phyloP scores from a whole-genome alignment of 305 asterid genomes.

The Fraxinus sp. region DNA sequence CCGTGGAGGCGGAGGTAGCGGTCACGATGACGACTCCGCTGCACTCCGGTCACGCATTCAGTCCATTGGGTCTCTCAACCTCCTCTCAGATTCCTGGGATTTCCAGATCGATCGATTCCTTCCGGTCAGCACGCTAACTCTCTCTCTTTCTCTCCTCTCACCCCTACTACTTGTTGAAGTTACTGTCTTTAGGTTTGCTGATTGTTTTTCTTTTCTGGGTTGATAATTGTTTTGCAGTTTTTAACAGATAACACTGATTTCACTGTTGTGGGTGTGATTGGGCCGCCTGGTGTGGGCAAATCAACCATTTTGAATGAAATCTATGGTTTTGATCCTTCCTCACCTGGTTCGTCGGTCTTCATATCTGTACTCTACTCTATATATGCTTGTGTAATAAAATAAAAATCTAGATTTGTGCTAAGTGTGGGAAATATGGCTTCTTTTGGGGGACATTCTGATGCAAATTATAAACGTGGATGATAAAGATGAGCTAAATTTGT shows the following conservation, averaged over 20 bases:
- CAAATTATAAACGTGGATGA: constrained; percentile 6
- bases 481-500: constrained; percentile 3
- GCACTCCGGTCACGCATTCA: constrained; percentile 75
- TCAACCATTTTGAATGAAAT: constrained; percentile 90
- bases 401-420: background rate
- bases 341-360: constrained; percentile 53
- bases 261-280: constrained; percentile 88
- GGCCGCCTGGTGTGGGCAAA: constrained; percentile 88
- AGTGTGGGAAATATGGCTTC: background rate
- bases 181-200: constrained; percentile 7
- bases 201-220: background rate
- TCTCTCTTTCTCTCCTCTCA: constrained; percentile 8
- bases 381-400: background rate
- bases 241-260: constrained; percentile 91
- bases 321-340: constrained; percentile 81
- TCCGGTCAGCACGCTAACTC: constrained; percentile 39
- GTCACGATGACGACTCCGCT: constrained; percentile 67
- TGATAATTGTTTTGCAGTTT: constrained; percentile 54
- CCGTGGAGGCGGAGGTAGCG: constrained; percentile 44
- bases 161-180: background rate
- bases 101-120: constrained; percentile 82
- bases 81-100: constrained; percentile 86
- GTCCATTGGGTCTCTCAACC: constrained; percentile 76
- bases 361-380: background rate
- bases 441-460: background rate